Evolutionary conservation across 2,329 filamentous ascomycete genomes (phyloP), one percentile per base, ranked within the genome.

Genomic region (Xylariaceae sp.): DNA sequence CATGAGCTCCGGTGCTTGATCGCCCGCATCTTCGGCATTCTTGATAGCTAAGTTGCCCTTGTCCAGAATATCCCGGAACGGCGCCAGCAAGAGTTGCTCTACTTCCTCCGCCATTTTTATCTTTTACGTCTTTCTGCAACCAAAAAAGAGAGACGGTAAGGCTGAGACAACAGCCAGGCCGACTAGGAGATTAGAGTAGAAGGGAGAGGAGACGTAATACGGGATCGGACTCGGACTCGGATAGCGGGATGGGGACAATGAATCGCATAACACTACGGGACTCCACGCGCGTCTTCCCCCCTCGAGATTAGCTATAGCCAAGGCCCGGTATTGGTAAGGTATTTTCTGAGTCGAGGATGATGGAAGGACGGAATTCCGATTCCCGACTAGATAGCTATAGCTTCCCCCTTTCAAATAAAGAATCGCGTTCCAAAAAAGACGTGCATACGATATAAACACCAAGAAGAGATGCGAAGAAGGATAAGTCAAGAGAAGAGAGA

Each of bases 61-160:
- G 49, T 80, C 77, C 55, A 82, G 76, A 57, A 83, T 77, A 50
- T 83, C 80, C 55, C 71, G 74, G 65, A 83, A 84, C 34, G 80
- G 80, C 41, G 74, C 73, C 34, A 82, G 70, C 44, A 82, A 77
- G 51, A 83, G 76, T 55, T 68, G 67, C 39, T 73, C 71, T 60
- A 70, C 68, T 64, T 72, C 70, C 58, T 73, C 69, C 35, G 67
- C 66, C 71, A 73, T 73, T 55, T 56, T 59, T 2, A 30, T 30
- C 23, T 30, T 30, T 30, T 30, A 18, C 17, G 17, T 18, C 23
- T 30, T 30, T 30, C 23, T 30, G 23, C 23, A 30, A 5, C 4
- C 23, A 30, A 30, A 30, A 30, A 30, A 30, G 23, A 30, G 9
- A 57, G 17, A 17, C 18, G 23, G 15, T 9, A 51, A 35, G 23